These are phyloP conservation scores for Alternaria tenuissima DNA, from an alignment of 2,329 filamentous ascomycete species.

Conservation along the genomic window DNA sequence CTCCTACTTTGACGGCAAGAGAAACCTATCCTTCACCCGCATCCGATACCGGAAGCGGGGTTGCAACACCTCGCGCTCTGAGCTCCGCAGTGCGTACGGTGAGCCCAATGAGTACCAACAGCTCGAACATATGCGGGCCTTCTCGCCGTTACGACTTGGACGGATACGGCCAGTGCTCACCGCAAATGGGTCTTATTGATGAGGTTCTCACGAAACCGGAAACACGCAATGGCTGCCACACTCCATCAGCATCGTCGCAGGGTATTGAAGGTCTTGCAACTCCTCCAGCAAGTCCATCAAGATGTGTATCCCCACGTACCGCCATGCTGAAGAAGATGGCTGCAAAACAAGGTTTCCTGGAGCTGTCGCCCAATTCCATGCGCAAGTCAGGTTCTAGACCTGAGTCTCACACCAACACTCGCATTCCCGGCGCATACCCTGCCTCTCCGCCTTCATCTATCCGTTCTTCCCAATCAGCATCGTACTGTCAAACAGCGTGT, in stretches of 20 bases:
- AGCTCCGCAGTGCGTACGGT: constrained; percentile 21
- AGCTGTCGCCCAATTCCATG: constrained; percentile 13
- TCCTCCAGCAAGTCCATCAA: constrained; percentile 28
- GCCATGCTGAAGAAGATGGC: constrained; percentile 38
- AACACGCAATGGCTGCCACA: neutral
- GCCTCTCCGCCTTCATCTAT: constrained; percentile 1
- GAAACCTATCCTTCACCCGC: constrained; percentile 39
- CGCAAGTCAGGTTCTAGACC: neutral
- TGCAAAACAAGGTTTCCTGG: constrained; percentile 26
- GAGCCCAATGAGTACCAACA: constrained; percentile 41
- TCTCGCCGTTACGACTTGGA: constrained; percentile 24
- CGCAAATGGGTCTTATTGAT: constrained; percentile 26
- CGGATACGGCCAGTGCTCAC: constrained; percentile 21
- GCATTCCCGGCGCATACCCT: constrained; percentile 2
- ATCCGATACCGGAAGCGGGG: constrained; percentile 25
- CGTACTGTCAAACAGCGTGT: neutral
- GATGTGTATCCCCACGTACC: constrained; percentile 32
- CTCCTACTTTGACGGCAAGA: constrained; percentile 41
- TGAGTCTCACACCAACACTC: constrained; percentile 5
- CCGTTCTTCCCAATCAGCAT: neutral
- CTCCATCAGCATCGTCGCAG: constrained; percentile 5
- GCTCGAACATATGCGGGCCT: constrained; percentile 33
- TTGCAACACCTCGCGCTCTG: constrained; percentile 15
- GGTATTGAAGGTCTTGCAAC: neutral
- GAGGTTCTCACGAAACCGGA: constrained; percentile 14